Base-by-base conservation (phyloP, 345 rosid genomes). In the Corchorus olitorius region DNA sequence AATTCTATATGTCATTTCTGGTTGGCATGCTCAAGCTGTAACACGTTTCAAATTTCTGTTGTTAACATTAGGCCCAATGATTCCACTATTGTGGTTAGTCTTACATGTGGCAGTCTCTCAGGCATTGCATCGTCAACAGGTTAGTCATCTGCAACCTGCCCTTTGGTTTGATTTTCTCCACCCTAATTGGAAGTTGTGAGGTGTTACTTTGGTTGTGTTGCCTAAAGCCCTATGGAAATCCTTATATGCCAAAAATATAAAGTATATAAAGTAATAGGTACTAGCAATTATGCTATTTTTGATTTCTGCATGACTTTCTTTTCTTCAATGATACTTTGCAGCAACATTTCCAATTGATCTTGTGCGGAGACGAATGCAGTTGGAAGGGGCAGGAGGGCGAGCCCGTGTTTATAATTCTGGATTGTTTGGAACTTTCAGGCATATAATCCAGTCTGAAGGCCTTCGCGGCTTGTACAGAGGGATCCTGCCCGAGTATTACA, bases 51-150 rank as follows among this genome's bases (percentile, higher is more conserved):
- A 53, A 46, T 74, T 46, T 59, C 39, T 61, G 6, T 77, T 33
- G 45, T 74, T 81, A 50, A 62, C 72, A 12, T 70, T 85, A 96
- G 99, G 93, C 92, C 92, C 8, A 68, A 79, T 69, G 99, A 96
- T 86, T 82, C 97, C 20, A 65, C 84, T 65, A 63, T 77, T 74
- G 63, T 84, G 76, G 89, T 83, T 58, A 86, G 97, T 82, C 94
- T 96, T 73, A 87, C 89, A 22, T 91, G 95, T 76, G 99, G 99
- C 77, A 89, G 99, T 86, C 88, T 96, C 78, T 94, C 97, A 9
- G 99, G 99, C 80, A 83, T 90, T 73, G 95, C 93, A 58, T 92
- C 99, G 75, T 96, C 99, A 67, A 92, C 97, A 66, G 97, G 97
- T 94, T 64, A 78, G 83, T 71, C 34, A 59, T 74, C 74, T 65